phyloP scores from a whole-genome alignment of 352 stramenopile genomes.

The Thalassiosira livingstoniorum region DNA sequence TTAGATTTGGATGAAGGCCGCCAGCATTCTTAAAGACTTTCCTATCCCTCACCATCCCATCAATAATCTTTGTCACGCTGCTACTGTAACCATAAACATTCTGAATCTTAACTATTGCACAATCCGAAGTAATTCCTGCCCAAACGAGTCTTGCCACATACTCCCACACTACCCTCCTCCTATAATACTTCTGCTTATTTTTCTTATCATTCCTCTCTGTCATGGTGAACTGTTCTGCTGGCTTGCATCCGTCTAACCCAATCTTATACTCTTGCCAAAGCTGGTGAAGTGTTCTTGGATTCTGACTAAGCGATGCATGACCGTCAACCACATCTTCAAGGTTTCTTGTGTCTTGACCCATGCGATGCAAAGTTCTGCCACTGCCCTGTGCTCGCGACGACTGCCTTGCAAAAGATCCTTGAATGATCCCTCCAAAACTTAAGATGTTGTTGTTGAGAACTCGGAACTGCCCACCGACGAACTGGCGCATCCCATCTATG shows the following conservation, averaged over 20 bases:
- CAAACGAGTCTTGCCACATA: constrained; percentile 11
- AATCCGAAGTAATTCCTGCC: not conserved
- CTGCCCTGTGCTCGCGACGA: not conserved
- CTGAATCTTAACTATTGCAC: not conserved
- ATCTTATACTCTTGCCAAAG: constrained; percentile 32
- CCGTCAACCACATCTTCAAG: not conserved
- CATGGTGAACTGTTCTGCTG: constrained; percentile 22
- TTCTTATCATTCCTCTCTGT: constrained; percentile 2
- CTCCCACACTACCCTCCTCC: constrained; percentile 17
- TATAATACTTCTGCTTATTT: constrained; percentile 21
- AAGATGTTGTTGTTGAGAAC: constrained; percentile 28
- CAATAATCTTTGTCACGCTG: constrained; percentile 9
- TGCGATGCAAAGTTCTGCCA: not conserved
- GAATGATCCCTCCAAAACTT: constrained; percentile 6
- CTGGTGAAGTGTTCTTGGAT: not conserved
- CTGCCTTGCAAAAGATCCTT: constrained; percentile 14
- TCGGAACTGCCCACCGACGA: constrained; percentile 6
- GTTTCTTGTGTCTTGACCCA: not conserved
- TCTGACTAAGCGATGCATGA: not conserved
- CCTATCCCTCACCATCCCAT: constrained; percentile 10
- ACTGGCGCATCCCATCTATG: not conserved
- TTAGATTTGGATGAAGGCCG: constrained; percentile 17
- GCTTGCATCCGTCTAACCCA: constrained; percentile 30
- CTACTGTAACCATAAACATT: not conserved
- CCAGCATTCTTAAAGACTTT: too few relatives aligned